Evolutionary conservation across 2,329 filamentous ascomycete species (phyloP), one percentile per base, ranked within the genome.

Genomic region (Fusarium sp.): DNA sequence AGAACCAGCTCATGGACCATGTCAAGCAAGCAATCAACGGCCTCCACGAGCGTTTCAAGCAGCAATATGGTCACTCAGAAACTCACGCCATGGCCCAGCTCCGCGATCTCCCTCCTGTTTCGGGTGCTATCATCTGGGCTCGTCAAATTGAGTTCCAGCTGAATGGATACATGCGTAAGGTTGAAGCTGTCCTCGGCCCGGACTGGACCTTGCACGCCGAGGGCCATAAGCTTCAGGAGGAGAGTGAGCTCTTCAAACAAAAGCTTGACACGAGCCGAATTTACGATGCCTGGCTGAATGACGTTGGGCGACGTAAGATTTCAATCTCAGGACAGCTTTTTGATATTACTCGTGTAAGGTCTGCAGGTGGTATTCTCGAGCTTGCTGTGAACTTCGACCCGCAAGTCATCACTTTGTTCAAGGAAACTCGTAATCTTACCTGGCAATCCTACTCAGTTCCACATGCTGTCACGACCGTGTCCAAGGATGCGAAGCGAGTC

Each of bases 11-110:
- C 37, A 97, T 99, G 80, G 95, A 98, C 76, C 97, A 97, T 75
- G 96, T 99, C 76, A 98, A 98, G 81, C 91, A 94, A 78, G 97
- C 97, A 78, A 99, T 99, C 75, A 91, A 93, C 45, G 91, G 91
- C 7, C 87, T 99, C 32, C 97, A 99, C 76, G 94, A 98, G 83
- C 92, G 96, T 33, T 99, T 98, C 86, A 99, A 98, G 84, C 94
- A 97, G 80, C 96, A 99, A 79, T 99, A 99, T 81, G 97, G 95
- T 4, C 94, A 98, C 79, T 98, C 97, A 0, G 96, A 99, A 82
- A 94, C 96, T 4, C 95, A 98, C 80, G 94, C 94, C 7, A 99
- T 99, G 97, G 95, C 96, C 5, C 95, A 98, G 81, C 87, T 99
- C 62, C 94, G 95, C 69, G 96, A 99, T 81, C 85, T 99, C 18